Conservation (phyloP, 1,284 basidiomycete genomes). For the Naganishia sp. region DNA sequence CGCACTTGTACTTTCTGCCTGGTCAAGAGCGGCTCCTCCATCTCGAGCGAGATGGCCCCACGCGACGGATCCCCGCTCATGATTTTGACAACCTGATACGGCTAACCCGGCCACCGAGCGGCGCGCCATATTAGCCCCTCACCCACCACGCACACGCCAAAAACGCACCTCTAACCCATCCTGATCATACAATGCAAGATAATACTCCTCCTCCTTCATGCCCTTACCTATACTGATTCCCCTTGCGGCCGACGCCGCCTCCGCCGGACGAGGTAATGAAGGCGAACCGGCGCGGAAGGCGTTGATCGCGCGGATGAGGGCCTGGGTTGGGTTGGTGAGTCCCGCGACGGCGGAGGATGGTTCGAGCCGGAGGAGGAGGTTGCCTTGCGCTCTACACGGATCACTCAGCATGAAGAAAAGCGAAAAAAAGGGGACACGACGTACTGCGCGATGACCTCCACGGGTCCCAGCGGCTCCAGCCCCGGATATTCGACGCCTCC, state of each 20-base stretch:
- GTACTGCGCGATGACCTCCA: slow-evolving; percentile 64
- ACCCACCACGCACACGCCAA: slow-evolving; percentile 29
- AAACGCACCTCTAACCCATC: slow-evolving; percentile 10
- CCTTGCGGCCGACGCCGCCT: slow-evolving; percentile 30
- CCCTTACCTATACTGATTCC: slow-evolving; percentile 41
- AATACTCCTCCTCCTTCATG: slow-evolving; percentile 70
- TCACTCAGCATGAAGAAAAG: slow-evolving; percentile 29
- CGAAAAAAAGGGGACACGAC: slow-evolving; percentile 24
- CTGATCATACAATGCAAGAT: slow-evolving; percentile 55
- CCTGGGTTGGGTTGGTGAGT: slow-evolving; percentile 66
- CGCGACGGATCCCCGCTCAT: slow-evolving; percentile 76
- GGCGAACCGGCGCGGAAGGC: slow-evolving; percentile 36
- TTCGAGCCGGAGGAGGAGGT: slow-evolving; percentile 67
- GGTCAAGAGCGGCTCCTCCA: slow-evolving; percentile 61
- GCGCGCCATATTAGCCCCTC: background rate
- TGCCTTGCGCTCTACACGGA: slow-evolving; percentile 67
- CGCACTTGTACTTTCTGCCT: slow-evolving; percentile 67
- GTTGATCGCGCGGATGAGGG: slow-evolving; percentile 66
- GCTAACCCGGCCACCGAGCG: slow-evolving; percentile 45
- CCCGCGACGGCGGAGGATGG: slow-evolving; percentile 4
- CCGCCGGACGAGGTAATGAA: slow-evolving; percentile 22
- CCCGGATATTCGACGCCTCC: slow-evolving; percentile 59
- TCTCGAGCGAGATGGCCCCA: slow-evolving; percentile 71
- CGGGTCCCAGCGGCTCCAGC: slow-evolving; percentile 60
- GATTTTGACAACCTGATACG: slow-evolving; percentile 57